phyloP scores from a whole-genome alignment of 2,329 filamentous ascomycete genomes.

The Herpotrichia juniperi region DNA sequence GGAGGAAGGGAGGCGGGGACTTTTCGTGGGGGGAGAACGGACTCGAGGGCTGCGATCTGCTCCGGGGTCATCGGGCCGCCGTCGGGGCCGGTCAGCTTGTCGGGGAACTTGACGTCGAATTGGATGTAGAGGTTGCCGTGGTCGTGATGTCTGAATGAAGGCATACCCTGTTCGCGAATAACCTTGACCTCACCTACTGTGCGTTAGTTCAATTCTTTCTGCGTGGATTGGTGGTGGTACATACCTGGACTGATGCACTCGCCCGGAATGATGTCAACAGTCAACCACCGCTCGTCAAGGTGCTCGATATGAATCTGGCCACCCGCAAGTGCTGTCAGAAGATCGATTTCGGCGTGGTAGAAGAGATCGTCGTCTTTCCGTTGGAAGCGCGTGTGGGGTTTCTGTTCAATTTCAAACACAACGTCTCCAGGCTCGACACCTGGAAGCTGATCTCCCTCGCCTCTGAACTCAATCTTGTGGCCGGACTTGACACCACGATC shows the following conservation, averaged over 20 bases:
- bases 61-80: slow-evolving; percentile 60
- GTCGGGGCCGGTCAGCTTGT: slow-evolving; percentile 51
- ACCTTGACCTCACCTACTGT: slow-evolving; percentile 83
- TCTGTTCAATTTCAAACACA: slow-evolving; percentile 98
- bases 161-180: slow-evolving; percentile 97
- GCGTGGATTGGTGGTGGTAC: slow-evolving; percentile 41
- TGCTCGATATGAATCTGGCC: slow-evolving; percentile 93
- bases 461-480: slow-evolving; percentile 95
- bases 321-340: slow-evolving; percentile 91
- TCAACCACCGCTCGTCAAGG: slow-evolving; percentile 95
- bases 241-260: slow-evolving; percentile 93
- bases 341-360: slow-evolving; percentile 93
- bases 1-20: slow-evolving; percentile 71
- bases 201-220: slow-evolving; percentile 20
- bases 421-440: slow-evolving; percentile 94
- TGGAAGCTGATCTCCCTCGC: slow-evolving; percentile 94
- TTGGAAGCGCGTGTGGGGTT: slow-evolving; percentile 94
- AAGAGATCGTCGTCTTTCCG: slow-evolving; percentile 96
- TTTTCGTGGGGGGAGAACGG: slow-evolving; percentile 76
- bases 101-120: slow-evolving; percentile 97
- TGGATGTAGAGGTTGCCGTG: slow-evolving; percentile 96
- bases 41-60: slow-evolving; percentile 79
- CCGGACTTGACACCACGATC: slow-evolving; percentile 92
- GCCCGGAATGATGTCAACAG: slow-evolving; percentile 88
- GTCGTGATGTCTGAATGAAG: slow-evolving; percentile 92